A percentile compares a stretch with the other conserved stretches of the same genome.
These are phyloP conservation scores for Solanum gracilifrons DNA, from an alignment of 257 asterid species.

Conservation along the genomic window DNA sequence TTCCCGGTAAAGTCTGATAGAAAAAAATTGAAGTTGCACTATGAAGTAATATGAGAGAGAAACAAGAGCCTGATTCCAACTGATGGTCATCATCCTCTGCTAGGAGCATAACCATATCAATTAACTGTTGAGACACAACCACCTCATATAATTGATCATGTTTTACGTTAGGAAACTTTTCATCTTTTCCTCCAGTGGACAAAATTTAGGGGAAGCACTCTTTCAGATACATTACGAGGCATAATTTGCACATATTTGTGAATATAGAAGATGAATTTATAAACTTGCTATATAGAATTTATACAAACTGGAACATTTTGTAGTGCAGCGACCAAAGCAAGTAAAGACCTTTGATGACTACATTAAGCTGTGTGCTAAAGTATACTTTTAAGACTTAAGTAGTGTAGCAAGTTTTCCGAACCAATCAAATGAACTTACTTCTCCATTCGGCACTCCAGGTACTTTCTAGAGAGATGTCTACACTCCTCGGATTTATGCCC, in stretches of 20 bases:
- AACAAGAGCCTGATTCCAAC: neutral
- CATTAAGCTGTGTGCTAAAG: neutral
- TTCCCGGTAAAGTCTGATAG: neutral
- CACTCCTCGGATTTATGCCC: conserved; percentile 81
- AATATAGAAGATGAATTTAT: neutral
- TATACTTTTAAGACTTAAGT: neutral
- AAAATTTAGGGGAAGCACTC: neutral
- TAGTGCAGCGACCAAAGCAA: neutral
- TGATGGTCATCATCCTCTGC: neutral
- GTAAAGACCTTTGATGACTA: neutral
- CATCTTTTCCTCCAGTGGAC: neutral
- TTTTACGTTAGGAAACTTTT: neutral
- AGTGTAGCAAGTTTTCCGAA: neutral
- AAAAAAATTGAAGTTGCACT: neutral
- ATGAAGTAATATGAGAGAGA: neutral
- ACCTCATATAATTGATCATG: neutral
- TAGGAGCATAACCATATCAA: neutral
- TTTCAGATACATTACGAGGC: neutral
- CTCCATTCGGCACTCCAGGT: conserved; percentile 89
- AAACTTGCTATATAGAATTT: neutral
- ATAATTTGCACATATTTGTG: neutral
- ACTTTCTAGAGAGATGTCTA: conserved; percentile 64
- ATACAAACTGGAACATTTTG: neutral
- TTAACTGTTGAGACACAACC: neutral
- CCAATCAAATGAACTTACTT: conserved; percentile 38